Evolutionary conservation across 164 flowering plant species (phyloP), one percentile per base, ranked within the genome.

Genomic region (Echeveria elegans): DNA sequence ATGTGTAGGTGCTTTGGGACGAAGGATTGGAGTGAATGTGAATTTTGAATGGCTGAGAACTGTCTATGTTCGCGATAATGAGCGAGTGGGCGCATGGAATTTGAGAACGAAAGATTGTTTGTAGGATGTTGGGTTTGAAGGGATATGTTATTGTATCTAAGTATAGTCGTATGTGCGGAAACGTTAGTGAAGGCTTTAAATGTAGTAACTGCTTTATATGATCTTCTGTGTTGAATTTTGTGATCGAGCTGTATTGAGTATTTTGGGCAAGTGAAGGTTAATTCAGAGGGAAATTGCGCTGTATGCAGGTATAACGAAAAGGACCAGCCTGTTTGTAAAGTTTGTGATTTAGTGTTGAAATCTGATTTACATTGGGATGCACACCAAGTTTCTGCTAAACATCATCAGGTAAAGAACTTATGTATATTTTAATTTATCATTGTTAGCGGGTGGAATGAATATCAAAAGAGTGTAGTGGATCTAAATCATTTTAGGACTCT

Each of bases 351-450:
- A 29, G 29, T 26, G 2, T 26, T 53, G 31, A 53, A 53, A 16
- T 53, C 59, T 53, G 59, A 53, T 53, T 24, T 53, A 24, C 59
- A 9, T 53, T 53, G 59, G 59, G 59, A 53, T 53, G 59, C 59
- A 24, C 59, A 53, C 59, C 59, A 24, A 53, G 59, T 53, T 53
- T 53, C 59, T 23, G 59, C 59, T 23, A 53, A 26, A 24, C 59
- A 53, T 53, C 59, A 53, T 53, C 59, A 53, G 30, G 59, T 53
- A 53, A 53, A 9, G 30, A 53, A 24, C 24, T 23, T 23, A 24
- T 29, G 2, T 53, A 0, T 23, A 23, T 23, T 11, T 24, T 6
- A 24, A 48, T 23, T 19, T 9, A 8, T 53, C 59, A 24, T 12
- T 53, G 30, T 15, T 6, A 53, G 29, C 24, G 29, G 59, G n/a